A percentile compares a stretch with the other conserved stretches of the same genome.
Conservation (phyloP, 768 basidiomycete genomes). For the Erythrobasidium yunnanense region DNA sequence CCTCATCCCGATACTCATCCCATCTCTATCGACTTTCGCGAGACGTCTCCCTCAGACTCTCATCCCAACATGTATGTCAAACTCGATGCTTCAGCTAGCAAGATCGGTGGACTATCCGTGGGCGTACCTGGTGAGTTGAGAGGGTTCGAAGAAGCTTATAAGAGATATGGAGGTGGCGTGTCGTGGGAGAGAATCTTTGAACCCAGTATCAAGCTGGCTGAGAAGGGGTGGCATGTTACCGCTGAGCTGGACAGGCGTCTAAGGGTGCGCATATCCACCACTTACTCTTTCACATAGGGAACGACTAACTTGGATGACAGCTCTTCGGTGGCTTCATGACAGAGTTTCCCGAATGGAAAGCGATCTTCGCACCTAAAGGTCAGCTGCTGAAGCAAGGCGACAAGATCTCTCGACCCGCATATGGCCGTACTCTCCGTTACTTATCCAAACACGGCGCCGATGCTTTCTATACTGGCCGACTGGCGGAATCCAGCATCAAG, state of each 20-base stretch:
- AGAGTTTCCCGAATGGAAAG: slow-evolving; percentile 59
- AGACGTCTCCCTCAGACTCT: slow-evolving; percentile 64
- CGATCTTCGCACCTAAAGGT: slow-evolving; percentile 63
- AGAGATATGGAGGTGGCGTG: slow-evolving; percentile 61
- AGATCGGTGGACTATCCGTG: slow-evolving; percentile 70
- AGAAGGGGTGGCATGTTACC: slow-evolving; percentile 47
- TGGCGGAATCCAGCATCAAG: slow-evolving; percentile 65
- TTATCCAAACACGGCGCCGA: slow-evolving; percentile 68
- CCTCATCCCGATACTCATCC: slow-evolving; percentile 7
- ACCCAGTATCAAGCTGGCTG: slow-evolving; percentile 63
- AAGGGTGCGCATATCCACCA: slow-evolving; percentile 45
- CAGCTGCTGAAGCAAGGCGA: slow-evolving; percentile 62
- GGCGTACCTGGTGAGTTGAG: slow-evolving; percentile 83
- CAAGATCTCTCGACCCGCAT: slow-evolving; percentile 57
- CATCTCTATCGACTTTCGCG: slow-evolving; percentile 65
- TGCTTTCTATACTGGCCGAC: slow-evolving; percentile 74
- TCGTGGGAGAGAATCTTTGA: slow-evolving; percentile 67
- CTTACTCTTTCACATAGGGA: neutral
- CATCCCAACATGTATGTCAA: slow-evolving; percentile 64
- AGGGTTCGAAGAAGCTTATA: slow-evolving; percentile 72
- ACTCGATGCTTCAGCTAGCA: slow-evolving; percentile 46
- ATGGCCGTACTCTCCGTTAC: slow-evolving; percentile 60
- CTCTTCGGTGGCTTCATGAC: slow-evolving; percentile 49
- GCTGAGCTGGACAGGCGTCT: slow-evolving; percentile 64
- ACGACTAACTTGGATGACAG: slow-evolving; percentile 2